Percentiles rank a stretch among this genome's conserved stretches.
phyloP scores from a whole-genome alignment of 805 yeast genomes.

The Saccharomycopsis sp. region DNA sequence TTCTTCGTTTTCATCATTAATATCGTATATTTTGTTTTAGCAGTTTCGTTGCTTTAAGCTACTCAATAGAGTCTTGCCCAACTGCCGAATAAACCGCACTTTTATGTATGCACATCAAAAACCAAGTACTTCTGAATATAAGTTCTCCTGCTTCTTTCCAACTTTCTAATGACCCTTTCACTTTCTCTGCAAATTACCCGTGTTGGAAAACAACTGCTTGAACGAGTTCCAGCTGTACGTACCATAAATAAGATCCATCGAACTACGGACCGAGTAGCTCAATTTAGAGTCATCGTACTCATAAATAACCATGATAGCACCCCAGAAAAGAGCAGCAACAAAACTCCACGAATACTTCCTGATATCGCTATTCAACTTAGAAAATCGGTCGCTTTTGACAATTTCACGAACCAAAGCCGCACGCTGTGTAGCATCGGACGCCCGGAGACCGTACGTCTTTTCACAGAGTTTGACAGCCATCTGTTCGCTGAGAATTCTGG shows the following conservation, averaged over 20 bases:
- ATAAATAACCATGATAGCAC: conserved; percentile 14
- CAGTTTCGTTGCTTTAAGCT: too few species aligned
- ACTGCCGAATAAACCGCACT: too few species aligned
- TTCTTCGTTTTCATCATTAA: too few species aligned
- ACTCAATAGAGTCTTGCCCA: too few species aligned
- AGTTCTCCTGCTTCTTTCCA: too few species aligned
- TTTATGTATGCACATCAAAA: too few species aligned
- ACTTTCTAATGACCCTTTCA: not conserved
- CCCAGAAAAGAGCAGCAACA: conserved; percentile 13
- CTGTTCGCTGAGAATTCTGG: conserved; percentile 10
- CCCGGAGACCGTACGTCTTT: not conserved
- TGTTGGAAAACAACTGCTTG: conserved; percentile 1
- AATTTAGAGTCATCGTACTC: not conserved
- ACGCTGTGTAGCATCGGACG: not conserved
- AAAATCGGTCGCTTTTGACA: conserved; percentile 1
- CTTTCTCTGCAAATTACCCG: not conserved
- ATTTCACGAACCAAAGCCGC: not conserved
- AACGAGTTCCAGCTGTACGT: conserved; percentile 4
- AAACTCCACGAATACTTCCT: conserved; percentile 7
- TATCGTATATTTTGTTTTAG: too few species aligned
- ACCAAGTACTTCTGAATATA: too few species aligned
- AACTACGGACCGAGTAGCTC: conserved; percentile 8
- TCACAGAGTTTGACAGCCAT: conserved; percentile 3
- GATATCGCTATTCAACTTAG: not conserved
- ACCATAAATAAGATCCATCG: conserved; percentile 18